Evolutionary conservation across 805 yeast genomes (phyloP).

Genomic region (Cyberlindnera galapagoensis): DNA sequence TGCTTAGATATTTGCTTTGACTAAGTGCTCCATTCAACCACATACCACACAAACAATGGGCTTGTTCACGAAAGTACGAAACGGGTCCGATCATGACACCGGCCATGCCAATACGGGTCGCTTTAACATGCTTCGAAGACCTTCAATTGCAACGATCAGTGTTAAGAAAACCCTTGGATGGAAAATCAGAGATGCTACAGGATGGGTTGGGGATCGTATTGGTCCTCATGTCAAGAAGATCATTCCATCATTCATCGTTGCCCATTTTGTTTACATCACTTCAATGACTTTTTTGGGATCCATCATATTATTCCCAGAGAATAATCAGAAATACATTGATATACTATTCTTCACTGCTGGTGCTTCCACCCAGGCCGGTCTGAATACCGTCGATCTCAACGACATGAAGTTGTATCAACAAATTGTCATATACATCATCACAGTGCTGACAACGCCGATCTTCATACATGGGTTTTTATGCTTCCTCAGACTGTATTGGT

Average conservation of each 20-base stretch:
- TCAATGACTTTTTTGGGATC: slow-evolving; percentile 59
- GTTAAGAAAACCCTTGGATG: slow-evolving; percentile 34
- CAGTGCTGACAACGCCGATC: slow-evolving; percentile 77
- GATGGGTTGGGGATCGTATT: slow-evolving; percentile 22
- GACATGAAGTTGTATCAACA: slow-evolving; percentile 71
- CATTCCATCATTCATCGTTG: slow-evolving; percentile 44
- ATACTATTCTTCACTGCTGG: slow-evolving; percentile 71
- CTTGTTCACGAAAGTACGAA: slow-evolving; percentile 1
- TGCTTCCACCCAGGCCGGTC: slow-evolving; percentile 85
- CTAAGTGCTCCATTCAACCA: too few relatives aligned
- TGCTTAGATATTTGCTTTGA: too few relatives aligned
- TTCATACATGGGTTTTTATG: slow-evolving; percentile 77
- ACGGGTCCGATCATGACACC: background rate
- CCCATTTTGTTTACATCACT: slow-evolving; percentile 69
- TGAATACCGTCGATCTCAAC: slow-evolving; percentile 73
- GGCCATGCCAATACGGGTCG: too few relatives aligned
- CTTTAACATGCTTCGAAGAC: slow-evolving; percentile 1
- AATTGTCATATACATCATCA: slow-evolving; percentile 53
- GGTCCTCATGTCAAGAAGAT: slow-evolving; percentile 33
- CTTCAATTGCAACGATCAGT: slow-evolving; percentile 6
- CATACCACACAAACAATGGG: background rate
- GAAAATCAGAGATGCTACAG: slow-evolving; percentile 32
- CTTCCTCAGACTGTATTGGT: slow-evolving; percentile 79
- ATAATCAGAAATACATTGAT: slow-evolving; percentile 65
- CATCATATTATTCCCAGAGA: slow-evolving; percentile 69